Evolutionary conservation across 108 stramenopile genomes (phyloP), one percentile per base, ranked within the genome.

Genomic region (Aureococcus anophagefferens): DNA sequence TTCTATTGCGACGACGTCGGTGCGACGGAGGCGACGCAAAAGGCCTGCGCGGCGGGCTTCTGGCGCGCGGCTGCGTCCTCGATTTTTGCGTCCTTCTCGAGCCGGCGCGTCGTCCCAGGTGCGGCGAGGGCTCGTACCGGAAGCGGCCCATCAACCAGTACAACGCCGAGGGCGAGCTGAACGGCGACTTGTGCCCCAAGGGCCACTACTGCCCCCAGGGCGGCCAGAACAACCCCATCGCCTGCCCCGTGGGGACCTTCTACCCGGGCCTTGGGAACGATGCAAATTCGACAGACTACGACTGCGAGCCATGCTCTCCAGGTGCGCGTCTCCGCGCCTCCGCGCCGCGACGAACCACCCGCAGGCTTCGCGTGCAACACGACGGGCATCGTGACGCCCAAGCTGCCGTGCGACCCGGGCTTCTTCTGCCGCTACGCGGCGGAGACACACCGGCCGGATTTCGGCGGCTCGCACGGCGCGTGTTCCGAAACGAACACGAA

Each of bases 221-320:
- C 11, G 14, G 25, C 35, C 35, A 4, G 21, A 1, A 35, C 16
- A 33, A 33, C 18, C 73, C 81, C 21, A 29, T 29, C 30, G 40
- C 37, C 28, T 85, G 84, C 68, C 62, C 72, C n/a, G 46, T 65
- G 11, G 79, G 79, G 0, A 78, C 72, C 17, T 81, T 81, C 74
- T 77, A 68, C 65, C 79, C 83, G 13, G 33, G 14, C 25, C 25
- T 17, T 18, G 14, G 34, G 33, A 34, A 46, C 30, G 33, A 51
- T 30, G 78, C 68, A 14, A 67, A 40, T 33, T 33, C 30, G 4
- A 37, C 77, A 18, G 35, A 21, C 35, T 59, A 46, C 32, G 74
- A 62, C 30, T 84, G 83, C 77, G 66, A 67, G 17, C 35, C 40
- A 16, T 79, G 78, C 68, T 69, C 79, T 4, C 77, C 70, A n/a